phyloP scores from a whole-genome alignment of 2,329 filamentous ascomycete species.

The Calonectria henricotiae region DNA sequence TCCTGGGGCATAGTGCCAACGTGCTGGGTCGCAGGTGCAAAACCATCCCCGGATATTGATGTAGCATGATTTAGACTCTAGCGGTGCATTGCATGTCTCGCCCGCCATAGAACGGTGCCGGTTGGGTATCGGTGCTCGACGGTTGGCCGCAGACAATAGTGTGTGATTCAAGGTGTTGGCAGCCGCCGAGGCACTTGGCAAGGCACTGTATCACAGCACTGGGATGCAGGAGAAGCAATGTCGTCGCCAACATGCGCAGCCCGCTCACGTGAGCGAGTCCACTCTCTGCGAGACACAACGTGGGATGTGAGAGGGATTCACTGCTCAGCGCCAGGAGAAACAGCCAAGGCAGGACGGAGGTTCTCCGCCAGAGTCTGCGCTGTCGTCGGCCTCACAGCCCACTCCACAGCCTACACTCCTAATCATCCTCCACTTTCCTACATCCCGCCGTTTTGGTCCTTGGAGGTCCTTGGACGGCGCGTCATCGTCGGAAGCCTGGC shows the following conservation, averaged over 20 bases:
- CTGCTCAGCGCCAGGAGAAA: conserved; percentile 14
- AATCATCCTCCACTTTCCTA: conserved; percentile 3
- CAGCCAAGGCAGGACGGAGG: background rate
- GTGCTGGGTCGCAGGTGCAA: conserved; percentile 19
- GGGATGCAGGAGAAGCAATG: background rate
- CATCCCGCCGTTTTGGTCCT: conserved; percentile 25
- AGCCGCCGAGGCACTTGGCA: background rate
- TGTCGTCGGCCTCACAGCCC: conserved; percentile 2
- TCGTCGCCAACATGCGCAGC: background rate
- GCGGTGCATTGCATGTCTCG: conserved; percentile 12
- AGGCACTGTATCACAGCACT: too few relatives aligned
- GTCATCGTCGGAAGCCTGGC: conserved; percentile 19
- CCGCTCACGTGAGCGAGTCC: conserved; percentile 29
- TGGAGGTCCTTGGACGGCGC: conserved; percentile 25
- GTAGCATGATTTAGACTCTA: conserved; percentile 16
- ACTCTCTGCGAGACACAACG: background rate
- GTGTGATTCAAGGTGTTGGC: conserved; percentile 2
- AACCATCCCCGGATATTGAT: conserved; percentile 10
- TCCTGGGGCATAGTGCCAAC: conserved; percentile 17
- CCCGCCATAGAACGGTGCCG: background rate
- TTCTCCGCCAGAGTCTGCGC: background rate
- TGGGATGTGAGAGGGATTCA: conserved; percentile 27
- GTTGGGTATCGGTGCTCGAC: conserved; percentile 7
- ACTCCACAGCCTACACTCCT: background rate
- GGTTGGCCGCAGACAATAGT: background rate